Evolutionary conservation across 2,329 filamentous ascomycete genomes (phyloP).

Genomic region (Sodiomyces alkalinus): DNA sequence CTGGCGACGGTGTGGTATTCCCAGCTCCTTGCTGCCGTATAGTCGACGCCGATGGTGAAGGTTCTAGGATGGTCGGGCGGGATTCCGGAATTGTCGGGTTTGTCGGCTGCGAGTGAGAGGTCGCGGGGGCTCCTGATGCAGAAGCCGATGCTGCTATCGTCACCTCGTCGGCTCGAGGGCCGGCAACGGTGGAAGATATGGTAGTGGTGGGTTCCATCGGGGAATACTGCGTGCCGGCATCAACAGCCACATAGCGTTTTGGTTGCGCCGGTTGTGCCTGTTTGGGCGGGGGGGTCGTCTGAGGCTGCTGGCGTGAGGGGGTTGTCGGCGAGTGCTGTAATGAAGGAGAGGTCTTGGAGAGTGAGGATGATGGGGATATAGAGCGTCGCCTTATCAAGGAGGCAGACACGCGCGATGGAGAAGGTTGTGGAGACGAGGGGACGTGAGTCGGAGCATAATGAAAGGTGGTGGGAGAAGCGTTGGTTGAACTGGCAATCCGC

Average conservation of each 20-base stretch:
- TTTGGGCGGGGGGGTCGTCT: too few relatives aligned
- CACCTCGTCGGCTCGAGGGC: too few relatives aligned
- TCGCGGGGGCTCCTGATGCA: too few relatives aligned
- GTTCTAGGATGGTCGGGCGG: slow-evolving; percentile 2
- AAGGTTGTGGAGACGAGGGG: slow-evolving; percentile 24
- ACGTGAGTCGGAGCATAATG: slow-evolving; percentile 35
- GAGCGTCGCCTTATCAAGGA: slow-evolving; percentile 25
- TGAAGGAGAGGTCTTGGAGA: slow-evolving; percentile 14
- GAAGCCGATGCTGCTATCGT: too few relatives aligned
- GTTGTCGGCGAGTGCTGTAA: slow-evolving; percentile 13
- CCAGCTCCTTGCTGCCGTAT: slow-evolving; percentile 2
- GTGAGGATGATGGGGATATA: slow-evolving; percentile 16
- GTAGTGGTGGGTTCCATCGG: slow-evolving; percentile 23
- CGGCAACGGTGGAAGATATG: too few relatives aligned
- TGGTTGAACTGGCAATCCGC: slow-evolving; percentile 32
- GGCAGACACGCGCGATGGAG: slow-evolving; percentile 23
- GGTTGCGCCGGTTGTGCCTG: slow-evolving; percentile 11
- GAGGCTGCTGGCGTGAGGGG: neutral
- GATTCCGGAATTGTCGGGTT: slow-evolving; percentile 3
- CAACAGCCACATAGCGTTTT: slow-evolving; percentile 29
- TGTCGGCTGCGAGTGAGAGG: slow-evolving; percentile 8
- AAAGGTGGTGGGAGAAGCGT: slow-evolving; percentile 33
- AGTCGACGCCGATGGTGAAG: slow-evolving; percentile 1
- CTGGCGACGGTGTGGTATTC: slow-evolving; percentile 16
- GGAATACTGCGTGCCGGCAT: slow-evolving; percentile 32